Evolutionary conservation across 2,329 filamentous ascomycete species (phyloP), one percentile per base, ranked within the genome.

Genomic region (Penicillium sp.): DNA sequence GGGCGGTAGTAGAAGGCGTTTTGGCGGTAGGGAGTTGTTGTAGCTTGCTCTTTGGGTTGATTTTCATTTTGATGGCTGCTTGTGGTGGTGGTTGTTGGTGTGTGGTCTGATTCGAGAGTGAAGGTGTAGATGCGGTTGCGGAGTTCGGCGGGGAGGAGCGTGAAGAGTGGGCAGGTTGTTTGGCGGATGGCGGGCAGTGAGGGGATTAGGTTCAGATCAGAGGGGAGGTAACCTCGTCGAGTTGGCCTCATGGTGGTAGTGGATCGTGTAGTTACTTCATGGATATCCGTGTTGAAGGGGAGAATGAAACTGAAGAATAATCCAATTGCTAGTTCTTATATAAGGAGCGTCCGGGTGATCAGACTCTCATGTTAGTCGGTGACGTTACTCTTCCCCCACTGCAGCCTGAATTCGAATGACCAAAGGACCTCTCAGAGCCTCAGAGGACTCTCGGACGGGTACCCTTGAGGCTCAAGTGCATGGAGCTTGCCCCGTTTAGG

Each of bases 1-100:
- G 72, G 71, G 2, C 72, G 64, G 60, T 68, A 70, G 59, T 68
- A 70, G 43, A 65, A 65, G 6, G 63, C 63, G 19, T 70, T 59
- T 41, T 39, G 54, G 6, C 54, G 56, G 50, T 71, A 72, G 7
- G 49, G 19, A 18, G 16, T 6, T 11, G 9, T 35, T 35, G 44
- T 51, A 22, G 10, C 18, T 22, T 18, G 14, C 2, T 6, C 18
- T 22, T 4, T 22, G 22, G 22, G 22, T 22, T 27, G 6, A 13
- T 22, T 22, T 7, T 22, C 41, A 22, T 44, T 22, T 18, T 22
- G 5, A 22, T 37, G 41, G 11, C 9, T 22, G 6, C 24, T 43
- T 7, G 40, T 19, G 18, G 3, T 14, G 14, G 16, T 6, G 10
- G 9, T 16, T 44, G 22, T 10, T 3, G 39, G 36, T 14, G 16